A percentile compares a stretch with the other conserved stretches of the same genome.
Conservation (phyloP, 176 grass and related monocot genomes). For the Ananas comosus region DNA sequence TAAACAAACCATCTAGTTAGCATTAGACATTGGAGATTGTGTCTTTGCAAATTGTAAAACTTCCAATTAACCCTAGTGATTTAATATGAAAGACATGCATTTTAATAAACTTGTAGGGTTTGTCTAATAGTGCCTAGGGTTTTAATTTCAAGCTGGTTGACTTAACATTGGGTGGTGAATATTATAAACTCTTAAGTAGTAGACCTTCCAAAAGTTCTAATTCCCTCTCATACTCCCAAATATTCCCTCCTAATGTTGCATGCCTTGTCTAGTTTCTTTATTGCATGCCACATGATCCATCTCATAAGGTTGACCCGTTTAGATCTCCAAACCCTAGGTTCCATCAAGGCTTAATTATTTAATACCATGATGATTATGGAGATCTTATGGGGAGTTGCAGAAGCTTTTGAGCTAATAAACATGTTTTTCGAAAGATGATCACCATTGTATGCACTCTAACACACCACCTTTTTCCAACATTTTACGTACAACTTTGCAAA, state of each 20-base stretch:
- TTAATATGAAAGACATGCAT: no score
- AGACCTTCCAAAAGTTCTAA: slow-evolving; percentile 7
- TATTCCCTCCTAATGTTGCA: slow-evolving; percentile 5
- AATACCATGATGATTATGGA: neutral
- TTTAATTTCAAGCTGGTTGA: neutral
- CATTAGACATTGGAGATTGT: no score
- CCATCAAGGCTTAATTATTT: neutral
- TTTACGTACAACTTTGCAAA: no score
- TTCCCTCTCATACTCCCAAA: neutral
- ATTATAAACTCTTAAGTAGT: neutral
- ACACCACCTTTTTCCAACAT: no score
- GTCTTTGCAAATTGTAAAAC: no score
- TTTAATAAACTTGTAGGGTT: no score
- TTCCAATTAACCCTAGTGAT: no score
- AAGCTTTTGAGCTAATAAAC: neutral
- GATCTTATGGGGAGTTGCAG: no score
- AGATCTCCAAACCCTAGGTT: neutral
- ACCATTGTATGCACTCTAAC: no score
- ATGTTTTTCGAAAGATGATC: neutral
- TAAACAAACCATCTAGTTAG: no score
- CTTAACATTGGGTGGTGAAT: neutral
- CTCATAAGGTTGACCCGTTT: neutral
- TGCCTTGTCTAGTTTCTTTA: neutral
- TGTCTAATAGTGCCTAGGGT: no score
- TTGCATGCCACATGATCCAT: neutral